Evolutionary conservation across 2,329 filamentous ascomycete genomes (phyloP).

Genomic region (Nannizzia gypsea): DNA sequence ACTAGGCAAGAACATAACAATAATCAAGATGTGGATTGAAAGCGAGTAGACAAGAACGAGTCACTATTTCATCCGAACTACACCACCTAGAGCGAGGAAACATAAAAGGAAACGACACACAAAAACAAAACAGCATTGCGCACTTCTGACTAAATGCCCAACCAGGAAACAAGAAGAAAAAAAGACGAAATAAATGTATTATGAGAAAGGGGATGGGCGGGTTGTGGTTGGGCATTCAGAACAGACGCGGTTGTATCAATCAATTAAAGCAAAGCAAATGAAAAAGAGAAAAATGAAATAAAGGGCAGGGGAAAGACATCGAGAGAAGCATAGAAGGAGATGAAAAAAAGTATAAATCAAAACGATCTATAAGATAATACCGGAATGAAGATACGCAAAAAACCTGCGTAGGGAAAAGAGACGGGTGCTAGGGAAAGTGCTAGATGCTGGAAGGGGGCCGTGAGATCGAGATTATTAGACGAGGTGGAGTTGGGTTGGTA

Average conservation of each 20-base stretch:
- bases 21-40: neutral
- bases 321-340: conserved; percentile 6
- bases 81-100: neutral
- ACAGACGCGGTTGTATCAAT: conserved; percentile 40
- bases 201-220: conserved; percentile 15
- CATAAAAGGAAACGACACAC: no score
- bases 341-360: conserved; percentile 6
- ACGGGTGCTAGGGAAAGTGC: neutral
- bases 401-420: neutral
- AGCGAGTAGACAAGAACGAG: neutral
- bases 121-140: conserved; percentile 26
- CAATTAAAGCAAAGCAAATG: conserved; percentile 20
- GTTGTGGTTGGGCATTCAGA: conserved; percentile 23
- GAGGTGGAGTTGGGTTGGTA: neutral
- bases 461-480: neutral
- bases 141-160: conserved; percentile 35
- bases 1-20: neutral
- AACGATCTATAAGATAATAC: neutral
- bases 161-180: conserved; percentile 15
- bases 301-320: neutral
- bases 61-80: neutral
- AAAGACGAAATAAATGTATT: conserved; percentile 13
- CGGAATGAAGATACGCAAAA: neutral
- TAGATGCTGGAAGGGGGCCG: neutral
- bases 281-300: conserved; percentile 1